Evolutionary conservation across 2,329 filamentous ascomycete genomes (phyloP).

Genomic region (Nemania sp.): DNA sequence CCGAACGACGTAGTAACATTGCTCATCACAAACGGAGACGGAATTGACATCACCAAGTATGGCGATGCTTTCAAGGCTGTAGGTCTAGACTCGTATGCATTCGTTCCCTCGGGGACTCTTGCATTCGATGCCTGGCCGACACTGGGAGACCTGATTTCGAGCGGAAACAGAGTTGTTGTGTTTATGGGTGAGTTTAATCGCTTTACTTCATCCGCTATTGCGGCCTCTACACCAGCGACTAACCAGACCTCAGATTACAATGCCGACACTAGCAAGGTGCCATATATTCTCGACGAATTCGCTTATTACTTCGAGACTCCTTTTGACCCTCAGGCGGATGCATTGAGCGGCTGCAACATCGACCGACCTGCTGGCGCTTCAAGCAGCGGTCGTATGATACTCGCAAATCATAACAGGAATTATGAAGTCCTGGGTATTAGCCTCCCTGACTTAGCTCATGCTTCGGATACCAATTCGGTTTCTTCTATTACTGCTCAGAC

Average conservation of each 20-base stretch:
- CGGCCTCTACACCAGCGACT: constrained; percentile 33
- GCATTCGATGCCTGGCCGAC: constrained; percentile 74
- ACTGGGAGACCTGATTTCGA: constrained; percentile 72
- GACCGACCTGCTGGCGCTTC: constrained; percentile 67
- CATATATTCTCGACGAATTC: constrained; percentile 74
- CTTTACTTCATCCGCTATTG: background rate
- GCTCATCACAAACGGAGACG: constrained; percentile 72
- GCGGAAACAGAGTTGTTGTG: constrained; percentile 72
- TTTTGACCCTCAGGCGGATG: constrained; percentile 70
- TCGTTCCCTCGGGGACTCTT: constrained; percentile 59
- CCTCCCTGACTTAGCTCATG: constrained; percentile 50
- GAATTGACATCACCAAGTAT: constrained; percentile 67
- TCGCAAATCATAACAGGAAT: constrained; percentile 58
- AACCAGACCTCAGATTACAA: constrained; percentile 65
- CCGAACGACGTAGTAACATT: constrained; percentile 72
- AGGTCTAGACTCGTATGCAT: constrained; percentile 69
- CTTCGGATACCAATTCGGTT: constrained; percentile 61
- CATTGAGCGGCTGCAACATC: constrained; percentile 71
- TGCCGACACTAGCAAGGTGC: constrained; percentile 61
- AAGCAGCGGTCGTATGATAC: constrained; percentile 57
- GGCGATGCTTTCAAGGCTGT: constrained; percentile 65
- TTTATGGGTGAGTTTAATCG: constrained; percentile 69
- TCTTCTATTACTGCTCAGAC: constrained; percentile 59
- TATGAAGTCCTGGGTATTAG: constrained; percentile 52
- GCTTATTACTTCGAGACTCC: constrained; percentile 78